These are phyloP conservation scores for Carex scoparia DNA, from an alignment of 176 grass and related monocot species.

Conservation along the genomic window DNA sequence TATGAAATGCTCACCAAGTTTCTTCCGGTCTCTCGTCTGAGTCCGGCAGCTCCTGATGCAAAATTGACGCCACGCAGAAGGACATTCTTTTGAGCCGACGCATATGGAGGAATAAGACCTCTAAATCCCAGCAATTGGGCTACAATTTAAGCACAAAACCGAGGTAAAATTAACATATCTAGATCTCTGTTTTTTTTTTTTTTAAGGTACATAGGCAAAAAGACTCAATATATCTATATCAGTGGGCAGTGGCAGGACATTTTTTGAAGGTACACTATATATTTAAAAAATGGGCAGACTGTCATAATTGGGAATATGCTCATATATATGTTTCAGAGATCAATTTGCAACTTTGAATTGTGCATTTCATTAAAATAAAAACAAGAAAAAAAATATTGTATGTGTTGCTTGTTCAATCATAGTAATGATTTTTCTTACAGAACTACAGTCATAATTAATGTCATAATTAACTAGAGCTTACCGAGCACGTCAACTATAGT, in stretches of 20 bases:
- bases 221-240: neutral
- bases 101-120: conserved; percentile 61
- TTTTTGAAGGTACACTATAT: neutral
- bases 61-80: conserved; percentile 61
- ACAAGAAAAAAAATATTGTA: neutral
- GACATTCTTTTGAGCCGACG: conserved; percentile 24
- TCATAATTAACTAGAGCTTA: conserved; percentile 10
- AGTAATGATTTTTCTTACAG: neutral
- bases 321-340: neutral
- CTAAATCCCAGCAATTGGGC: conserved; percentile 54
- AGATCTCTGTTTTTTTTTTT: neutral
- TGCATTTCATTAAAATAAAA: neutral
- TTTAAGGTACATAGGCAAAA: neutral
- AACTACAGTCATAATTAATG: neutral
- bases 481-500: conserved; percentile 85
- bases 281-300: neutral
- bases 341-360: neutral
- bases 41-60: conserved; percentile 70
- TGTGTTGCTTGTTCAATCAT: neutral
- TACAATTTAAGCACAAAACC: neutral
- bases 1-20: conserved; percentile 53
- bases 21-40: conserved; percentile 68
- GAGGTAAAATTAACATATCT: neutral
- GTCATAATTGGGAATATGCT: neutral
- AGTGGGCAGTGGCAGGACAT: too few species aligned